These are phyloP conservation scores for Scytalidium sp. DNA, from an alignment of 2,329 filamentous ascomycete genomes.

Conservation along the genomic window DNA sequence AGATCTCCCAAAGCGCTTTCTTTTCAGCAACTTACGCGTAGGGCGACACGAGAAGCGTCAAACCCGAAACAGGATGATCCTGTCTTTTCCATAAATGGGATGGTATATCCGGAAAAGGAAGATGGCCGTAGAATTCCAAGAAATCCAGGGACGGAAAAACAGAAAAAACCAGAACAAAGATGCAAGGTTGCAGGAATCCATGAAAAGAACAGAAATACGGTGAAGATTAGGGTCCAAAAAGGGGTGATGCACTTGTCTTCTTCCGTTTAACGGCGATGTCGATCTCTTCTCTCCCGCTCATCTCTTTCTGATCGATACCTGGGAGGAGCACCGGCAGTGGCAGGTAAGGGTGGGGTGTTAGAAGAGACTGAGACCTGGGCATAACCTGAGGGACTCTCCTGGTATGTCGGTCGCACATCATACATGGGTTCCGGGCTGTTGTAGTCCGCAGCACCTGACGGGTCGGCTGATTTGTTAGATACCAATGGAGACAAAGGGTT, in stretches of 20 bases:
- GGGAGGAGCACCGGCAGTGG: conserved; percentile 17
- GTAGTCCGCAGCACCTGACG: conserved; percentile 18
- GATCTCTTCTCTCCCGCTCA: conserved; percentile 14
- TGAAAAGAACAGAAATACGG: conserved; percentile 12
- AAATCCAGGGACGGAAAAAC: conserved; percentile 17
- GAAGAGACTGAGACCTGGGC: conserved; percentile 15
- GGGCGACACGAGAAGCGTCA: conserved; percentile 16
- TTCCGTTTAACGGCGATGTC: conserved; percentile 15
- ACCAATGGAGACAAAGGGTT: conserved; percentile 10
- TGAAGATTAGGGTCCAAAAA: conserved; percentile 7
- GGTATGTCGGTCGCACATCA: conserved; percentile 18
- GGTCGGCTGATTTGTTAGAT: conserved; percentile 29
- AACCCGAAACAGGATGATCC: conserved; percentile 17
- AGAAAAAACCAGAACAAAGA: conserved; percentile 26
- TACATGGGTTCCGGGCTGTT: conserved; percentile 13
- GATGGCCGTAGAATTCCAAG: conserved; percentile 17
- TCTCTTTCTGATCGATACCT: conserved; percentile 21
- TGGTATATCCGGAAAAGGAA: conserved; percentile 16
- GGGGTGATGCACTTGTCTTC: conserved; percentile 1
- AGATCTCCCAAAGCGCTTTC: conserved; percentile 15
- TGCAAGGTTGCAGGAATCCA: conserved; percentile 12
- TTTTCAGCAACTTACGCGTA: conserved; percentile 13
- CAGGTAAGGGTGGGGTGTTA: conserved; percentile 14
- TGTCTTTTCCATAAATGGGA: conserved; percentile 17
- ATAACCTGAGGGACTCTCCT: conserved; percentile 19